Evolutionary conservation across 805 yeast genomes (phyloP).

Genomic region (Barnettozyma botsteinii): DNA sequence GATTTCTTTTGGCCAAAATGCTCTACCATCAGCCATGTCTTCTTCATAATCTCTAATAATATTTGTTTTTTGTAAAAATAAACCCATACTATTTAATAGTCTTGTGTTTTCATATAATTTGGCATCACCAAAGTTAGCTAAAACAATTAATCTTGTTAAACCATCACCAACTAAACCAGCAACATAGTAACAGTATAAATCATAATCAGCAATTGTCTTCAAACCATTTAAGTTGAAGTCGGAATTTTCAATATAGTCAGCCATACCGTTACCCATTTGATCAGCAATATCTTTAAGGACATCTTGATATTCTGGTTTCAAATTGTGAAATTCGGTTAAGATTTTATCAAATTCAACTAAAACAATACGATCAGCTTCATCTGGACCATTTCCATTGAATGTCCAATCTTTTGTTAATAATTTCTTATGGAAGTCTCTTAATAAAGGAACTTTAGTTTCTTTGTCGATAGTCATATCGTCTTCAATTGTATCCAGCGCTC

Average conservation of each 20-base stretch:
- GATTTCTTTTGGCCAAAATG: constrained; percentile 93
- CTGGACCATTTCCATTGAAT: constrained; percentile 64
- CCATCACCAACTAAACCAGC: constrained; percentile 99
- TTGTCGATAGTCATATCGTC: constrained; percentile 89
- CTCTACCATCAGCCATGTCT: constrained; percentile 85
- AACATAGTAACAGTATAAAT: constrained; percentile 91
- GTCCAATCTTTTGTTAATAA: constrained; percentile 71
- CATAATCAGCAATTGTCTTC: constrained; percentile 71
- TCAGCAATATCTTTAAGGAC: constrained; percentile 71
- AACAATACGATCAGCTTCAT: constrained; percentile 77
- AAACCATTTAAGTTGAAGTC: constrained; percentile 78
- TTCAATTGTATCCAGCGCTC: constrained; percentile 94
- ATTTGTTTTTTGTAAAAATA: constrained; percentile 91
- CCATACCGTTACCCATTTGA: constrained; percentile 98
- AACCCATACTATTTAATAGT: constrained; percentile 83
- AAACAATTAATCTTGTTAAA: constrained; percentile 71
- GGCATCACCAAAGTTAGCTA: constrained; percentile 63
- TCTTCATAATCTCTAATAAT: constrained; percentile 93
- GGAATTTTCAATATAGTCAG: constrained; percentile 77
- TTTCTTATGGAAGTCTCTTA: constrained; percentile 62
- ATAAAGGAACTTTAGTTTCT: constrained; percentile 62
- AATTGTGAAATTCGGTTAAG: constrained; percentile 62
- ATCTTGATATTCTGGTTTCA: constrained; percentile 71
- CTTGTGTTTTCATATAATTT: constrained; percentile 48
- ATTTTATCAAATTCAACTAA: constrained; percentile 72